phyloP scores from a whole-genome alignment of 768 basidiomycete genomes.

The Exsudoporus frostii region DNA sequence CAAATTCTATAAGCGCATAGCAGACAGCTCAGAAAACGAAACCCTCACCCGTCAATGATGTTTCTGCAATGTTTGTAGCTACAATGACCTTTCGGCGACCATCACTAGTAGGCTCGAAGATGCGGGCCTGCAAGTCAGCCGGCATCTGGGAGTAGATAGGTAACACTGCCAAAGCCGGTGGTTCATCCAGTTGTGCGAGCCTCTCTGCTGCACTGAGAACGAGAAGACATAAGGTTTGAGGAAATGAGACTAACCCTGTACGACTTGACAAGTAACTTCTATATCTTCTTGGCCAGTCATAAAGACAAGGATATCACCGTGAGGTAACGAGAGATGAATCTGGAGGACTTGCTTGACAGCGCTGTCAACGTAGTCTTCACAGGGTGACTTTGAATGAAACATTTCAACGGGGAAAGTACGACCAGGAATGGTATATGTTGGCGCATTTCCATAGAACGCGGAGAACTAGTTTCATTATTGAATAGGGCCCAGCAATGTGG shows the following conservation, averaged over 20 bases:
- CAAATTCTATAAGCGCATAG: conserved; percentile 2
- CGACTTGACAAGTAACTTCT: conserved; percentile 92
- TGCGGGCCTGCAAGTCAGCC: conserved; percentile 96
- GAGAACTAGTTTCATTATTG: conserved; percentile 71
- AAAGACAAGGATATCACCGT: conserved; percentile 95
- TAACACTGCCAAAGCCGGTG: conserved; percentile 81
- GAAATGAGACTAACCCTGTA: conserved; percentile 59
- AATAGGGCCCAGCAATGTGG: neutral
- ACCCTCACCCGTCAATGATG: conserved; percentile 79
- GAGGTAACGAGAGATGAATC: conserved; percentile 90
- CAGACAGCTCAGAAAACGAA: neutral
- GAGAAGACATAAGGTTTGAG: neutral
- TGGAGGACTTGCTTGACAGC: conserved; percentile 98
- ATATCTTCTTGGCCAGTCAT: conserved; percentile 99
- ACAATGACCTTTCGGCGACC: conserved; percentile 96
- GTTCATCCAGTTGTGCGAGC: conserved; percentile 87
- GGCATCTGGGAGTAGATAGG: conserved; percentile 99
- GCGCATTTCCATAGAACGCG: conserved; percentile 90
- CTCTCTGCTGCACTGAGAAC: conserved; percentile 59
- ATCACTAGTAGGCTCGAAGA: conserved; percentile 91
- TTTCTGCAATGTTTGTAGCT: conserved; percentile 98
- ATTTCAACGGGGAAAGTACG: conserved; percentile 98
- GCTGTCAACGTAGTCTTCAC: conserved; percentile 98
- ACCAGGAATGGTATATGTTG: conserved; percentile 88
- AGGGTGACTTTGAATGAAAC: conserved; percentile 94